Base-by-base conservation (phyloP, 139 green algal genomes). In the Chlamydomonas sphaeroides region DNA sequence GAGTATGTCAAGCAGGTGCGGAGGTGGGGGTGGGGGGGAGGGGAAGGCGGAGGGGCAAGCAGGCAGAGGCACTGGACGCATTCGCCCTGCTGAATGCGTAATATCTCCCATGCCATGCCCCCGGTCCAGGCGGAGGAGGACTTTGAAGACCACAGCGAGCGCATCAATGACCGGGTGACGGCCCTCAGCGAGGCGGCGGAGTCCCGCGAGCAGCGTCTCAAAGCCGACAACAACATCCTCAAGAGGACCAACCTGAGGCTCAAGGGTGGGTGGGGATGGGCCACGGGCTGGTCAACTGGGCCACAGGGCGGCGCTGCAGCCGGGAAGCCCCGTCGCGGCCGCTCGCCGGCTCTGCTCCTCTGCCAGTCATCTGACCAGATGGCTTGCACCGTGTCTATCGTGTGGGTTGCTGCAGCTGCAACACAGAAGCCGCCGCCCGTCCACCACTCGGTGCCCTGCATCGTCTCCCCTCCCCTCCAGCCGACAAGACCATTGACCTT, bases 181-280 rank as follows among this genome's bases (percentile, higher is more conserved):
- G 63, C 45, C 14, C 62, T 66, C 45, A 23, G 45, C 20, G 76
- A 79, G 21, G 87, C 62, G 51, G 66, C 70, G 8, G 72, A 80
- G 66, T 15, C 18, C 42, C 63, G 65, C 1, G 86, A 88, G 71
- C 39, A 67, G 45, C 49, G 68, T 45, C 77, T 86, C 33, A 88
- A 84, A 61, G 87, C 78, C 10, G 83, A 90, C 65, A 84, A 86
- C 66, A 85, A 87, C 83, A 67, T 90, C 7, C 77, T 92, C 48
- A 90, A 90, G 77, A 65, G 84, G 21, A 86, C 78, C 51, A 87
- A 86, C 51, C 80, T 90, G 72, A 65, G 89, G 36, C 71, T 92
- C 67, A 90, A 92, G 86, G 84, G 68, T 74, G 56, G 79, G 85
- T 28, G 65, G 33, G 26, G n/a, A n/a, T n/a, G n/a, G n/a, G n/a